Evolutionary conservation across 306 rosid genomes (phyloP).

Genomic region (Mucuna pruriens): DNA sequence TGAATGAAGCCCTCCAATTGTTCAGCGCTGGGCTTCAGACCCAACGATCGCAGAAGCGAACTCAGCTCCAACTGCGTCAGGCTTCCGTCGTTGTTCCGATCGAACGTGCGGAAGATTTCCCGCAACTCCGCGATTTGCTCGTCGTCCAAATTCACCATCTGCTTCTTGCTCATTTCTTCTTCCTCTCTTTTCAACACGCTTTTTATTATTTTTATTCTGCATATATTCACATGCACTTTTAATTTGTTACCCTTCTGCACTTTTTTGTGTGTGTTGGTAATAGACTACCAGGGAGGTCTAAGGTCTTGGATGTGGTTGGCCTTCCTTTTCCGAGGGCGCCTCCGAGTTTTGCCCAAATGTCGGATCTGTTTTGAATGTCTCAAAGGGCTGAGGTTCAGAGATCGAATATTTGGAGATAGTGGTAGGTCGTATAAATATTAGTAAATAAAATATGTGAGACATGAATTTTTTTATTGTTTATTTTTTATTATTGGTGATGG

Average conservation of each 20-base stretch:
- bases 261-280: neutral
- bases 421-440: too few relatives aligned
- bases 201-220: too few relatives aligned
- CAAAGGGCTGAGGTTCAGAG: neutral
- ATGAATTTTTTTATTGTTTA: too few relatives aligned
- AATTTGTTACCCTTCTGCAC: neutral
- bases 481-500: neutral
- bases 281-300: neutral
- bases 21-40: conserved; percentile 82
- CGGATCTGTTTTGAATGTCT: conserved; percentile 10
- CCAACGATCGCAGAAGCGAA: conserved; percentile 81
- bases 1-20: conserved; percentile 73
- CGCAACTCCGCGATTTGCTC: conserved; percentile 82
- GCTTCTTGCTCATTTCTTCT: conserved; percentile 60
- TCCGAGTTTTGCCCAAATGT: neutral
- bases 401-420: too few relatives aligned
- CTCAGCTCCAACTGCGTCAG: conserved; percentile 85
- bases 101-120: conserved; percentile 84
- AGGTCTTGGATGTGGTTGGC: neutral
- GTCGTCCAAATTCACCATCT: conserved; percentile 70
- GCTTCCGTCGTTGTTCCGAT: conserved; percentile 90
- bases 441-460: too few relatives aligned
- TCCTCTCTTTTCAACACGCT: too few relatives aligned
- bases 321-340: neutral
- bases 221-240: neutral